phyloP scores from a whole-genome alignment of 495 filamentous ascomycete species.

The Letharia lupina region DNA sequence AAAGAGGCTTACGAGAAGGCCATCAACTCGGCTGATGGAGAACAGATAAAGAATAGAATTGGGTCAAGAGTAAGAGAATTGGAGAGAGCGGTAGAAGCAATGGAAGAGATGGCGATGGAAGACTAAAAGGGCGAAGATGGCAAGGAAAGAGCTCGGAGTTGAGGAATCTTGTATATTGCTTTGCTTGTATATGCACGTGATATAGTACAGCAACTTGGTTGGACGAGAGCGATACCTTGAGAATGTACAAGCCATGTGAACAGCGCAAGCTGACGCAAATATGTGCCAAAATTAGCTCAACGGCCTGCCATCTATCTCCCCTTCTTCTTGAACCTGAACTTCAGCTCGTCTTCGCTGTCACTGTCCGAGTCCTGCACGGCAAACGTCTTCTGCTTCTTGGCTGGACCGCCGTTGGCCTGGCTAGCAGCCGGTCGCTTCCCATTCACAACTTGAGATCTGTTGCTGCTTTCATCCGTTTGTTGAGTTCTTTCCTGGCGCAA shows the following conservation, averaged over 20 bases:
- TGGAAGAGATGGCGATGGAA: conserved; percentile 41
- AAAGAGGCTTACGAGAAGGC: conserved; percentile 39
- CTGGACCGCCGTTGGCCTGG: conserved; percentile 31
- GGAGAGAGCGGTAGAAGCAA: conserved; percentile 40
- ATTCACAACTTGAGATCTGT: conserved; percentile 32
- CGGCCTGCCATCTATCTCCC: conserved; percentile 15
- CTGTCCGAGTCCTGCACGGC: conserved; percentile 30
- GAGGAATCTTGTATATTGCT: background rate
- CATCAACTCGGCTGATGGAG: conserved; percentile 33
- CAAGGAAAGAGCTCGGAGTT: background rate
- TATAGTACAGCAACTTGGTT: background rate
- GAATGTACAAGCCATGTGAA: background rate
- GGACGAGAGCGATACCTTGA: background rate
- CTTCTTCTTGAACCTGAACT: conserved; percentile 37
- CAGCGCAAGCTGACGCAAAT: background rate
- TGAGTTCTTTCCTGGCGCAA: conserved; percentile 33
- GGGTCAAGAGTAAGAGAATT: conserved; percentile 46
- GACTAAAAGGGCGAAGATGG: conserved; percentile 16
- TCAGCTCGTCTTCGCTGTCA: conserved; percentile 46
- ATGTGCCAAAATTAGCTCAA: background rate
- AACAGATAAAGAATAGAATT: conserved; percentile 43
- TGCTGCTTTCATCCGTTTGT: conserved; percentile 25
- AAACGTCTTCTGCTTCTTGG: conserved; percentile 38
- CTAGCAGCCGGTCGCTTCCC: conserved; percentile 25
- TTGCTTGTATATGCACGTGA: background rate